A percentile compares a stretch with the other conserved stretches of the same genome.
Evolutionary conservation across 163 green algal genomes (phyloP).

Genomic region (Prototheca stagnorum): DNA sequence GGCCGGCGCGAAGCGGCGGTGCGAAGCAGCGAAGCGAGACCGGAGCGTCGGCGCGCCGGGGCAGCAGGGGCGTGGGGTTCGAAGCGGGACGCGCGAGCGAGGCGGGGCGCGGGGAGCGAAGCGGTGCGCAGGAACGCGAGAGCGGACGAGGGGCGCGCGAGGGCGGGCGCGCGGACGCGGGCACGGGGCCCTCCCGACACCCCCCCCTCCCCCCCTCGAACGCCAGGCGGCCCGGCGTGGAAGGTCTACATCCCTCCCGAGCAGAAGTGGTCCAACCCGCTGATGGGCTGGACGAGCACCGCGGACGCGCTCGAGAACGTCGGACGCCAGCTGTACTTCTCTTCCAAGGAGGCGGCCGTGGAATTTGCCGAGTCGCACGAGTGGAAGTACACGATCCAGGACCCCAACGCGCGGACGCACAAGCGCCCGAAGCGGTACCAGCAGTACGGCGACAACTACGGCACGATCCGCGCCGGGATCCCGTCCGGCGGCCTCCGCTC

Average conservation of each 20-base stretch:
- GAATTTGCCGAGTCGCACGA: constrained; percentile 46
- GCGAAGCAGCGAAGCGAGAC: too few species aligned
- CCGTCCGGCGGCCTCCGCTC: constrained; percentile 13
- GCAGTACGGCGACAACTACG: constrained; percentile 19
- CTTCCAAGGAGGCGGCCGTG: constrained; percentile 45
- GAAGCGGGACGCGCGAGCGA: too few species aligned
- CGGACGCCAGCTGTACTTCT: constrained; percentile 40
- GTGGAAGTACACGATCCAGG: constrained; percentile 46
- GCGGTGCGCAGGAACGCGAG: too few species aligned
- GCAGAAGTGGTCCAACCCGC: constrained; percentile 69
- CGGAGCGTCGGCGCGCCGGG: too few species aligned
- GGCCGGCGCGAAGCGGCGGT: too few species aligned
- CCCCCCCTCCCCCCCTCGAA: too few species aligned
- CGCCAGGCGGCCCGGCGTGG: constrained; percentile 13
- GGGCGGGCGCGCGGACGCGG: too few species aligned
- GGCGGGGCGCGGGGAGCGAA: too few species aligned
- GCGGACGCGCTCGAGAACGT: constrained; percentile 66
- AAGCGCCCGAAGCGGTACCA: constrained; percentile 36
- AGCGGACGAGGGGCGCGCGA: too few species aligned
- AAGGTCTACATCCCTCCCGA: constrained; percentile 10
- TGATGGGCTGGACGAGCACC: constrained; percentile 84
- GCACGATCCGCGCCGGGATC: constrained; percentile 17
- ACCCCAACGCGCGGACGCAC: constrained; percentile 31
- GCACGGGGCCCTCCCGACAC: too few species aligned
- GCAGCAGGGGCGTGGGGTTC: too few species aligned